Base-by-base conservation (phyloP, 257 asterid species). In the Phtheirospermum japonicum region DNA sequence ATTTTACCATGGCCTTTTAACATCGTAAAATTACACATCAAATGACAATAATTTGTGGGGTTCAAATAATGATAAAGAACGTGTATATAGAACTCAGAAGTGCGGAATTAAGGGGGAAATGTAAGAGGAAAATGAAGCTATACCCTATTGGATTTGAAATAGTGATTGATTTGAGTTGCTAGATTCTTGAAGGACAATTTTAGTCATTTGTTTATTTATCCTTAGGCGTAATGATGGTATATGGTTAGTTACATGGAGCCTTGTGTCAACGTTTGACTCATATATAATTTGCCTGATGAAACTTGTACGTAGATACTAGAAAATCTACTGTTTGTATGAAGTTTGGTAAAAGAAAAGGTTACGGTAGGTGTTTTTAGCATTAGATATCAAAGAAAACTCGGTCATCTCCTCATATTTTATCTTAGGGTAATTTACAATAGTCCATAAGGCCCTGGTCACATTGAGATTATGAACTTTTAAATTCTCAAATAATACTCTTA, bases 171-270 rank as follows among this genome's bases (percentile, higher is more conserved):
- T 23, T 16, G 57, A 48, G 37, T 63, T 51, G 2, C 8, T 18
- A 11, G 17, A 28, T 14, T 53, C n/a, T 39, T 65, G 63, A 53
- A 26, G 40, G 39, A 40, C 10, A 53, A 37, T 23, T 23, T 23
- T 23, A 23, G 1, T 23, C 28, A 23, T 23, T 23, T 23, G 28
- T 23, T 23, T 23, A n/a, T n/a, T n/a, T n/a, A n/a, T n/a, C n/a
- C n/a, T n/a, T n/a, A n/a, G n/a, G n/a, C n/a, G n/a, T n/a, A n/a
- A n/a, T n/a, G n/a, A n/a, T n/a, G n/a, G n/a, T 52, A 67, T 36
- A 12, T 13, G 20, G 59, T 62, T 73, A 28, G 70, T 68, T 67
- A 63, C 67, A 46, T 73, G 49, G 77, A 73, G 77, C 77, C 77
- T 30, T 67, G 73, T 67, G 77, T 62, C 77, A 26, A 55, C 48